Percentiles rank a stretch among this genome's conserved stretches.
These are phyloP conservation scores for Phytophthora constricta DNA, from an alignment of 352 stramenopile species.

Conservation along the genomic window DNA sequence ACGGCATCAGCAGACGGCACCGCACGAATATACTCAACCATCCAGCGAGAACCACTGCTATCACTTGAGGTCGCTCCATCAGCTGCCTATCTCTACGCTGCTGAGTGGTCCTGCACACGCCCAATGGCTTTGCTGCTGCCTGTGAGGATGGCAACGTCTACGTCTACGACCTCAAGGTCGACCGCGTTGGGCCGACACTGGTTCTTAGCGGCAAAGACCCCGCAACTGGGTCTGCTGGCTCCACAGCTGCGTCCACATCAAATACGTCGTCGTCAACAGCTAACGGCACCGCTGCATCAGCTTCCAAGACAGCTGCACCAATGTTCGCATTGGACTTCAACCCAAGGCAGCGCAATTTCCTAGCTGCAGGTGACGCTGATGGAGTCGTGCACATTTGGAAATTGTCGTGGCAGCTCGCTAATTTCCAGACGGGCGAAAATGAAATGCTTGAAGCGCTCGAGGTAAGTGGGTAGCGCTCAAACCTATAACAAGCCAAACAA, in stretches of 20 bases:
- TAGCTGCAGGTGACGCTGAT: conserved; percentile 68
- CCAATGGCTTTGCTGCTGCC: conserved; percentile 73
- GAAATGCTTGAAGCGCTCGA: conserved; percentile 59
- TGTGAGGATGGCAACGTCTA: conserved; percentile 78
- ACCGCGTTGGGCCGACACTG: conserved; percentile 51
- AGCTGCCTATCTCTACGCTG: conserved; percentile 74
- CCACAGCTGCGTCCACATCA: conserved; percentile 16
- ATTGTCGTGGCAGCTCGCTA: conserved; percentile 81
- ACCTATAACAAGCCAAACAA: conserved; percentile 9
- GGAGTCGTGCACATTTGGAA: conserved; percentile 86
- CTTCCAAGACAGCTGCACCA: conserved; percentile 28
- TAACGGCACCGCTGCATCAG: conserved; percentile 2
- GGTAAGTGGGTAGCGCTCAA: conserved; percentile 19
- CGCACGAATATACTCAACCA: conserved; percentile 75
- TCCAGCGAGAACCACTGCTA: conserved; percentile 67
- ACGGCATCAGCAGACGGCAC: conserved; percentile 82
- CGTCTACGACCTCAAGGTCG: conserved; percentile 76
- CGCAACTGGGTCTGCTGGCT: conserved; percentile 11
- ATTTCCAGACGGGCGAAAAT: conserved; percentile 73
- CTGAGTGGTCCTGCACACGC: conserved; percentile 78
- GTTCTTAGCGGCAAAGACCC: conserved; percentile 52
- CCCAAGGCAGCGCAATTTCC: conserved; percentile 82
- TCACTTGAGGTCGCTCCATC: conserved; percentile 72
- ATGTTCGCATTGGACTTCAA: conserved; percentile 85
- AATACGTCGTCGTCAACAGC: conserved; percentile 10